Base-by-base conservation (phyloP, 352 stramenopile species). In the Globisporangium nagaii region DNA sequence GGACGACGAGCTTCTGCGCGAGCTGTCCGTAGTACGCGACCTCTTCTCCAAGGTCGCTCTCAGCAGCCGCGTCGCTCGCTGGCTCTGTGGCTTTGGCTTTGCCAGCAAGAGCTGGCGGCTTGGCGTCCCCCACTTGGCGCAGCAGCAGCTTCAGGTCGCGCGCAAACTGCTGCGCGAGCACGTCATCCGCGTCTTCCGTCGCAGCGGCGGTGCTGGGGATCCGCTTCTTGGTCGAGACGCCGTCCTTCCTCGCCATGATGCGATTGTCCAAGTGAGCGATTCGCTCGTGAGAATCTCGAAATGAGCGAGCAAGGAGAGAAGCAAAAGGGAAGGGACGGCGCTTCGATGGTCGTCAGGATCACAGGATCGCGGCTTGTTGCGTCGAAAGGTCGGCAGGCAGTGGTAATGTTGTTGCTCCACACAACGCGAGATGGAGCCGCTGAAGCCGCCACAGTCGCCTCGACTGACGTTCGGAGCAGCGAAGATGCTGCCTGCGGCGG, bases 161-260 rank as follows among this genome's bases (percentile, higher is more conserved):
- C 34, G 63, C 59, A 58, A 85, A 82, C 25, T 85, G 75, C 12
- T 81, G 66, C 41, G 70, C 48, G 5, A 89, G 56, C 25, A 71
- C 66, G 39, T 72, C 49, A 2, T 46, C 35, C 3, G 55, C 53
- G 27, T 72, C 61, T 20, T 49, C 22, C 4, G 44, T 43, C 25
- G 40, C 25, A 11, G 25, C 22, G 12, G 48, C 15, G 1, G 30
- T 40, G 22, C 53, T 61, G 0, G 44, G n/a, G 19, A 62, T 65
- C 46, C n/a, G n/a, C n/a, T 47, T 46, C 45, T 65, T 65, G n/a
- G 19, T n/a, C 24, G 36, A 8, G 36, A 17, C n/a, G 36, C n/a
- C 36, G n/a, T 37, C 27, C 20, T 50, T 50, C 10, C 27, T 36
- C 27, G n/a, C n/a, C 43, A 50, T 50, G 1, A 4, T 45, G 39